Evolutionary conservation across 208 protist species (phyloP), one percentile per base, ranked within the genome.

Genomic region (Crithidia brevicula): DNA sequence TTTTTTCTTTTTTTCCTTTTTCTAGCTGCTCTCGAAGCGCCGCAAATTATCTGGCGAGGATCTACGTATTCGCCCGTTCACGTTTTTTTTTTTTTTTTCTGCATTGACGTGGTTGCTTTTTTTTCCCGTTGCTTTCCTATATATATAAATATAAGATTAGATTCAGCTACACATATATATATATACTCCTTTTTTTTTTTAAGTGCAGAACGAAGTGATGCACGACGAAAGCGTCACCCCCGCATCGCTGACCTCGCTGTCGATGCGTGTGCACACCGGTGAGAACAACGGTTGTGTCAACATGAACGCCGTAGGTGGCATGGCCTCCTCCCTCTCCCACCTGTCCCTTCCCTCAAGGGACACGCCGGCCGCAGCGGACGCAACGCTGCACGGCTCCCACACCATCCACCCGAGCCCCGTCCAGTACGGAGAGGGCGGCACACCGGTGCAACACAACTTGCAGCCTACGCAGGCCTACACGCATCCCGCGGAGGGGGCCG

Each of bases 1-100:
- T 30, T 45, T 30, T 34, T 62, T 68, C 7, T 38, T 25, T 3
- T 65, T 52, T 30, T 33, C 20, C n/a, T n/a, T n/a, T 61, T 52
- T 77, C 63, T 64, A 4, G 59, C 27, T 64, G 8, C 53, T 64
- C 50, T 58, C 25, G 10, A 7, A 16, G 5, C 0, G 6, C 31
- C 66, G n/a, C n/a, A n/a, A n/a, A n/a, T n/a, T n/a, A n/a, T n/a
- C n/a, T n/a, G 22, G 16, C 15, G 42, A 47, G 22, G 15, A n/a
- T n/a, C 5, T 47, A 47, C 22, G 42, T 47, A 47, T 51, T 30
- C 46, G 23, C 22, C 22, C 7, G 22, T 30, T 51, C 15, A 4
- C 10, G 2, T 51, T 51, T 51, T 47, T 51, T 51, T 51, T 28
- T 15, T 51, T 7, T 51, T 56, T 25, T 15, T 38, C 27, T 54